phyloP scores from a whole-genome alignment of 2,329 filamentous ascomycete genomes.

The Dothistroma pini region DNA sequence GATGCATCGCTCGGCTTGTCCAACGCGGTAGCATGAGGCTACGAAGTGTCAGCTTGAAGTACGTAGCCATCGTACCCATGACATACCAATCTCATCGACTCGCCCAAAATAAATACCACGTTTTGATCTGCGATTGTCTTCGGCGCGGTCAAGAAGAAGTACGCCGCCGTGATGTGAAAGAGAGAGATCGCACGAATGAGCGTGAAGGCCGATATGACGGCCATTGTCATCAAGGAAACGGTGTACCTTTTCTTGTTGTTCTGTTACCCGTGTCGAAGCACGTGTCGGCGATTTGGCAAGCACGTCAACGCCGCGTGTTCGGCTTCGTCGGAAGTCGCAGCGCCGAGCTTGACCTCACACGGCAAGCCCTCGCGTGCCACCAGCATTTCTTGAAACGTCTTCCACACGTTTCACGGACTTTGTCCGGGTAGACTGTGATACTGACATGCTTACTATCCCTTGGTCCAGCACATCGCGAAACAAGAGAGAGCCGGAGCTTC shows the following conservation, averaged over 20 bases:
- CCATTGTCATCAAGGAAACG: conserved; percentile 54
- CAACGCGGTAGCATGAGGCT: conserved; percentile 66
- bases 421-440: background rate
- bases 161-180: conserved; percentile 79
- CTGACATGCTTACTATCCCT: background rate
- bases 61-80: background rate
- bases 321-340: background rate
- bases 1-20: conserved; percentile 66
- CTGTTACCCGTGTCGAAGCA: background rate
- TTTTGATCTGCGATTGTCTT: conserved; percentile 70
- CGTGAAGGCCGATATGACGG: conserved; percentile 71
- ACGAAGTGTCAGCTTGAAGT: background rate
- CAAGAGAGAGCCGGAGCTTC: background rate
- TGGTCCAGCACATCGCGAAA: background rate
- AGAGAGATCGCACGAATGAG: conserved; percentile 78
- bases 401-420: background rate
- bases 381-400: background rate
- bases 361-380: background rate
- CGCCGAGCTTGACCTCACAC: conserved; percentile 1
- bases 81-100: conserved; percentile 75
- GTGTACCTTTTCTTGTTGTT: background rate
- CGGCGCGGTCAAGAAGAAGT: conserved; percentile 76
- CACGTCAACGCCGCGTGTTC: background rate
- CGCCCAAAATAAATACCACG: conserved; percentile 74
- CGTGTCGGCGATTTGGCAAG: background rate